Conservation (phyloP, 306 rosid species). For the Vicia sativa region DNA sequence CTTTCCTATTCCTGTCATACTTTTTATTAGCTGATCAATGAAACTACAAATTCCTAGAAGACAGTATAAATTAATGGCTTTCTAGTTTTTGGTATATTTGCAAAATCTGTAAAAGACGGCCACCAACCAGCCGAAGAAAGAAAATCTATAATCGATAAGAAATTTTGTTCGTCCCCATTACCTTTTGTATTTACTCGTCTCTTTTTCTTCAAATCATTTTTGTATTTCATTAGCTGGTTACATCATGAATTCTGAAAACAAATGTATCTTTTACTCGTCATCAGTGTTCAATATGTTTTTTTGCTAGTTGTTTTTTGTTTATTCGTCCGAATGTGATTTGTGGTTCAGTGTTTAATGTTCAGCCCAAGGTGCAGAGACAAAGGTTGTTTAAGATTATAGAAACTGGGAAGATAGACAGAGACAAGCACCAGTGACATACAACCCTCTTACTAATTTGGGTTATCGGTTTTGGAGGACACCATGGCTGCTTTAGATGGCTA, state of each 20-base stretch:
- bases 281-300: too few species aligned
- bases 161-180: neutral
- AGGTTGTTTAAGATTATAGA: neutral
- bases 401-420: neutral
- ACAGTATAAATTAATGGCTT: neutral
- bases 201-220: constrained; percentile 5
- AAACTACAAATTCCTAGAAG: constrained; percentile 13
- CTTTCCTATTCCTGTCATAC: constrained; percentile 7
- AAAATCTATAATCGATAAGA: constrained; percentile 2
- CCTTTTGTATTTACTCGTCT: neutral
- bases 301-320: too few species aligned
- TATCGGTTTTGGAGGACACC: neutral
- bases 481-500: neutral
- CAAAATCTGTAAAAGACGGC: constrained; percentile 32
- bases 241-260: too few species aligned
- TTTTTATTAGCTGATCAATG: constrained; percentile 1
- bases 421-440: neutral
- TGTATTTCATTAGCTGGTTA: neutral
- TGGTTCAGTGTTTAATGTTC: too few species aligned
- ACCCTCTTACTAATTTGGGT: neutral
- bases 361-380: too few species aligned
- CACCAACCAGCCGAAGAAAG: constrained; percentile 3
- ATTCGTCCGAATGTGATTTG: too few species aligned
- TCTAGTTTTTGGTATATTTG: constrained; percentile 11
- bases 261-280: too few species aligned